Evolutionary conservation across 2,329 filamentous ascomycete species (phyloP).

Genomic region (Nectriaceae sp.): DNA sequence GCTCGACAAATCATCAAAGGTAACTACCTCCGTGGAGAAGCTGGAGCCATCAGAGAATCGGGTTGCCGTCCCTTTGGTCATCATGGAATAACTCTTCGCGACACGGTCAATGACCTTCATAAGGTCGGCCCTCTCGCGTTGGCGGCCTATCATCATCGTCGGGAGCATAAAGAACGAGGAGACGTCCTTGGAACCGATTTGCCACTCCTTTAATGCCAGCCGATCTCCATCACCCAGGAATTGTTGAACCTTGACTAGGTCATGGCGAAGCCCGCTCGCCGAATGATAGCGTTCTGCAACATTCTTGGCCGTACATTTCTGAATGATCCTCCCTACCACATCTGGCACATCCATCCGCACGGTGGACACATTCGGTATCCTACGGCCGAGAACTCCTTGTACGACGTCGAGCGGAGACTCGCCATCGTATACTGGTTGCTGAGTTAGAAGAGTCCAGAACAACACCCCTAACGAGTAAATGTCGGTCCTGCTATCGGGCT

Average conservation of each 20-base stretch:
- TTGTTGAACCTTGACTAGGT: conserved; percentile 73
- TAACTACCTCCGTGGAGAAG: conserved; percentile 51
- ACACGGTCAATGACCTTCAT: conserved; percentile 76
- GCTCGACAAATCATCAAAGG: conserved; percentile 57
- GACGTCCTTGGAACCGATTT: conserved; percentile 80
- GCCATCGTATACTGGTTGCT: conserved; percentile 78
- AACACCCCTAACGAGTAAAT: conserved; percentile 90
- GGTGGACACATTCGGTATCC: conserved; percentile 74
- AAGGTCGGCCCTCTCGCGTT: conserved; percentile 70
- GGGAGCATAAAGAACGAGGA: conserved; percentile 92
- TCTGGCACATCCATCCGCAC: conserved; percentile 84
- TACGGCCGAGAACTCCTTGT: conserved; percentile 80
- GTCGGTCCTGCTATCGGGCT: conserved; percentile 89
- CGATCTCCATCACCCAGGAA: conserved; percentile 76
- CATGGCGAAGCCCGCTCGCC: conserved; percentile 80
- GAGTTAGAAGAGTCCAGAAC: conserved; percentile 84
- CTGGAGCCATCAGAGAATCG: conserved; percentile 56
- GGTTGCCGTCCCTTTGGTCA: conserved; percentile 42
- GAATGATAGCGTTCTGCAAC: conserved; percentile 89
- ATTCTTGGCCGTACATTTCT: conserved; percentile 89
- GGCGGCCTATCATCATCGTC: conserved; percentile 76
- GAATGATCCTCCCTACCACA: conserved; percentile 77
- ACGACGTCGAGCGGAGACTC: conserved; percentile 85
- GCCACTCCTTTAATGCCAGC: conserved; percentile 70
- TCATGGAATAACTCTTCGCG: conserved; percentile 62